Evolutionary conservation across 306 rosid species (phyloP).

Genomic region (Cyamopsis tetragonoloba): DNA sequence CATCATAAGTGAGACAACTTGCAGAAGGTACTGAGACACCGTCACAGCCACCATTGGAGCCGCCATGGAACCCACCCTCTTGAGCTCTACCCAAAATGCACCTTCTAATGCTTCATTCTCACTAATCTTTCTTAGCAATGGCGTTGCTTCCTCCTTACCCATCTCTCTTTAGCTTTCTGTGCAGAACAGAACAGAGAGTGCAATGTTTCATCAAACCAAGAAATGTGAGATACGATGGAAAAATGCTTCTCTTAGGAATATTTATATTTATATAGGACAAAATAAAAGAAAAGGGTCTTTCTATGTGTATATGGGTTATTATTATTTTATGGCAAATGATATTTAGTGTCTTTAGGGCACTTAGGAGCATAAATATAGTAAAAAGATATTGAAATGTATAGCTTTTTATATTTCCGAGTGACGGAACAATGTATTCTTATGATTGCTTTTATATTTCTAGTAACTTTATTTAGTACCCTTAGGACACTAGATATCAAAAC

Average conservation of each 20-base stretch:
- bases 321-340: no score
- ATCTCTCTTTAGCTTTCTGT: slow-evolving; percentile 14
- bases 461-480: no score
- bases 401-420: no score
- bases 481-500: no score
- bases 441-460: no score
- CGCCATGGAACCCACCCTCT: slow-evolving; percentile 36
- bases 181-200: no score
- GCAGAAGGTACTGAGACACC: slow-evolving; percentile 36
- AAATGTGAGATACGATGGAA: background rate
- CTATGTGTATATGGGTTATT: no score
- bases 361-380: no score
- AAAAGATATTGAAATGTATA: no score
- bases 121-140: slow-evolving; percentile 16
- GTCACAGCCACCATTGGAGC: slow-evolving; percentile 50
- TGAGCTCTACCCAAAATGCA: slow-evolving; percentile 26
- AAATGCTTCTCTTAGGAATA: no score
- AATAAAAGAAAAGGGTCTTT: background rate
- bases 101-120: background rate
- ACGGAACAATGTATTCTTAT: no score
- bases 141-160: slow-evolving; percentile 25
- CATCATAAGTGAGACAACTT: slow-evolving; percentile 45
- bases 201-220: background rate
- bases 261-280: background rate
- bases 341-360: no score